Evolutionary conservation across 2,329 filamentous ascomycete genomes (phyloP), one percentile per base, ranked within the genome.

Genomic region (Nemania sp.): DNA sequence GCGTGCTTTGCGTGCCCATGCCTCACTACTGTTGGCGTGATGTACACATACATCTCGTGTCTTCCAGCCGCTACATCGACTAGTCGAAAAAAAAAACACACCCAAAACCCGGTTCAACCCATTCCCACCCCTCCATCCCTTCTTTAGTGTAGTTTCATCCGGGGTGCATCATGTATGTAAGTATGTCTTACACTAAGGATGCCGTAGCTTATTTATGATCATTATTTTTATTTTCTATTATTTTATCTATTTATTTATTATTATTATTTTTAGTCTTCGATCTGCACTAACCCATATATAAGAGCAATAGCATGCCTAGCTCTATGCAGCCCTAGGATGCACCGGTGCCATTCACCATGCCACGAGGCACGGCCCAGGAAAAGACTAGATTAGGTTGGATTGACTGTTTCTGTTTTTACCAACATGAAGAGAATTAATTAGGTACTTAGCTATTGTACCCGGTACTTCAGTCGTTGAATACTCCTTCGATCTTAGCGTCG

Each of bases 131-230:
- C 26, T 4, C 38, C 26, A 4, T 49, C 35, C 15, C 24, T 26
- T 20, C 38, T 35, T 18, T 45, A 45, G 41, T 45, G 41, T 66
- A 55, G 65, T 61, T 56, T 20, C 59, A 62, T 70, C 68, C 55
- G 61, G 68, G 68, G 68, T 70, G 62, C 68, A 62, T 68, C 56
- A 65, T 70, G 68, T 70, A 64, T 60, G 59, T 70, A 64, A 60
- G 59, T 64, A 65, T 70, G 56, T 64, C 60, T 67, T 55, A 63
- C 65, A 60, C 60, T 64, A 62, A 41, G 27, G 35, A n/a, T 29
- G 54, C 54, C 5, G 24, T 45, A 54, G 15, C 22, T 52, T 53
- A 59, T 32, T 53, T 43, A 43, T 29, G 18, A 52, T 27, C 29
- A 13, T 56, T 32, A 62, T 59, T 59, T 20, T 53, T 41, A n/a